Evolutionary conservation across 306 rosid species (phyloP).

Genomic region (Hylodesmum podocarpum): DNA sequence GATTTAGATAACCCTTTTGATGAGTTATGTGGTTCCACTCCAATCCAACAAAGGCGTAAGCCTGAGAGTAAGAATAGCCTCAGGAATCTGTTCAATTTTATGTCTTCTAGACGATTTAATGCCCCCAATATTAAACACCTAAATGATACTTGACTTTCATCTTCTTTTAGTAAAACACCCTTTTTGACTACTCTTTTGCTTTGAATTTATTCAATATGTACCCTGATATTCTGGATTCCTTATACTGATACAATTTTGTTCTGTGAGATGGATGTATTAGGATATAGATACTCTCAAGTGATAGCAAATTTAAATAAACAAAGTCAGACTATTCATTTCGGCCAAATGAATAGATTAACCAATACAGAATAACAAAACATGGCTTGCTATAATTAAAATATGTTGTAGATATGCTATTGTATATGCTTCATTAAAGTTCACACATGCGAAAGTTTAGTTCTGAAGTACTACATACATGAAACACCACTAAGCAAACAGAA

Average conservation of each 20-base stretch:
- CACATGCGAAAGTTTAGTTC: background rate
- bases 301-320: background rate
- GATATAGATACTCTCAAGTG: background rate
- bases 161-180: background rate
- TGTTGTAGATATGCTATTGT: background rate
- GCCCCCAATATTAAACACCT: constrained; percentile 26
- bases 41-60: constrained; percentile 31
- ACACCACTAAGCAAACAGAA: background rate
- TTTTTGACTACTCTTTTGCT: background rate
- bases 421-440: constrained; percentile 8
- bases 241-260: background rate
- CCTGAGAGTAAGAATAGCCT: constrained; percentile 75
- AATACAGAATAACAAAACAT: background rate
- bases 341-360: too few species aligned
- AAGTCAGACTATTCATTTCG: too few species aligned
- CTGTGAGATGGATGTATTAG: background rate
- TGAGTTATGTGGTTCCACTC: constrained; percentile 10
- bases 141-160: constrained; percentile 25
- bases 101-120: constrained; percentile 60
- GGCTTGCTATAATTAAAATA: background rate
- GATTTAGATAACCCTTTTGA: constrained; percentile 44
- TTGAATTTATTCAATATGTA: background rate
- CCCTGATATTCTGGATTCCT: background rate
- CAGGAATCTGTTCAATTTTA: constrained; percentile 57
- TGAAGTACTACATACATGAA: background rate